Base-by-base conservation (phyloP, 345 rosid species). In the Alliaria petiolata region DNA sequence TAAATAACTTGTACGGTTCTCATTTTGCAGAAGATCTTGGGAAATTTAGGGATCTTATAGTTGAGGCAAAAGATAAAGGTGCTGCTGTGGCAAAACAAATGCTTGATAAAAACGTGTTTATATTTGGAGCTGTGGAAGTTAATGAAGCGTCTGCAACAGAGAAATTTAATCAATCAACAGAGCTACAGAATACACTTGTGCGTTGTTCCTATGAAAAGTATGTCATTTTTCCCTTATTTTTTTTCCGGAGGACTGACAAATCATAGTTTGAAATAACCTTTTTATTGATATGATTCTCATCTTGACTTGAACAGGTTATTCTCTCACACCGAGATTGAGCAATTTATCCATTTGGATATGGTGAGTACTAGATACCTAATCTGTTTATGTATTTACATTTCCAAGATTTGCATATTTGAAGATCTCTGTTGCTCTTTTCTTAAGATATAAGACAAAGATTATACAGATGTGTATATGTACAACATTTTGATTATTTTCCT, bases 261-360 rank as follows among this genome's bases (percentile, higher is more conserved):
- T 42, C 28, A 5, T 38, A 20, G 14, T 16, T 13, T 61, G 2
- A 36, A 3, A 46, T 30, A 31, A 57, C n/a, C 5, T 63, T 33
- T 53, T 50, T 61, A 60, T 16, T 72, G 43, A 62, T 34, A 69
- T 54, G 47, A 20, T 54, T 50, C n/a, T 75, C 76, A 55, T 40
- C 67, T 62, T 73, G 19, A 59, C 39, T 44, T 74, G 45, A 28
- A 54, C 82, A 89, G 99, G 73, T 77, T 91, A 77, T 77, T 84
- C 70, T 65, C 82, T 6, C 75, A 83, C 35, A 71, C 90, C 25
- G 67, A 68, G 58, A 85, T 91, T n/a, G 84, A 86, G 53, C 67
- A 82, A 16, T 84, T 86, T 67, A 83, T 91, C 74, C 89, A 83
- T 72, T 62, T 88, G 92, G 88, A 95, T 83, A 31, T 91, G 93